A percentile compares a stretch with the other conserved stretches of the same genome.
These are phyloP conservation scores for Rhododendron mucronatum DNA, from an alignment of 148 eudicot genomes.

Conservation along the genomic window DNA sequence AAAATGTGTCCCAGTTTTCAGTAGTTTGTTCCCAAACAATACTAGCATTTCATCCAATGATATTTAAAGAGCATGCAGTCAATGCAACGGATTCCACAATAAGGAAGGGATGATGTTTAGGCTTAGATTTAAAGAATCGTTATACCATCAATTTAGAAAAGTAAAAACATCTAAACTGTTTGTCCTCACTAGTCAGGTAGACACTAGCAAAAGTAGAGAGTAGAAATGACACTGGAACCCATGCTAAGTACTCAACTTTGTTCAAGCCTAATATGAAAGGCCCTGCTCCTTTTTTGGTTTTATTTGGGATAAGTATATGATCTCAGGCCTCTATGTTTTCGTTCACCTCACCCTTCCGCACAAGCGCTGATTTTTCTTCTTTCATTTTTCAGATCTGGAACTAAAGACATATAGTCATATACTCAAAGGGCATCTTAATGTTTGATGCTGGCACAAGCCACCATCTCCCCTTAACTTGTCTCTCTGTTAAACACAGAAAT, in stretches of 20 bases:
- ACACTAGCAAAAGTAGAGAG: neutral
- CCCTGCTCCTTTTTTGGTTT: neutral
- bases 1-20: neutral
- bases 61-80: neutral
- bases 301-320: neutral
- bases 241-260: neutral
- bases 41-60: neutral
- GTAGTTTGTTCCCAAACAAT: neutral
- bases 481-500: neutral
- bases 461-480: neutral
- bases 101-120: neutral
- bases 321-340: neutral
- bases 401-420: neutral
- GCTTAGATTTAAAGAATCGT: neutral
- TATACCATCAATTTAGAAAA: neutral
- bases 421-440: neutral
- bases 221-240: neutral
- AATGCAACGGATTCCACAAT: neutral
- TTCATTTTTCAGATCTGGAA: neutral
- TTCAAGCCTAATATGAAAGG: neutral
- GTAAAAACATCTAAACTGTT: neutral
- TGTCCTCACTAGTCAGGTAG: neutral
- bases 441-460: neutral
- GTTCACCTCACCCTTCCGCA: neutral
- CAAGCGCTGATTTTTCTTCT: neutral